A percentile compares a stretch with the other conserved stretches of the same genome.
phyloP scores from a whole-genome alignment of 371 early-diverging fungal genomes.

The Rhizomucor miehei region DNA sequence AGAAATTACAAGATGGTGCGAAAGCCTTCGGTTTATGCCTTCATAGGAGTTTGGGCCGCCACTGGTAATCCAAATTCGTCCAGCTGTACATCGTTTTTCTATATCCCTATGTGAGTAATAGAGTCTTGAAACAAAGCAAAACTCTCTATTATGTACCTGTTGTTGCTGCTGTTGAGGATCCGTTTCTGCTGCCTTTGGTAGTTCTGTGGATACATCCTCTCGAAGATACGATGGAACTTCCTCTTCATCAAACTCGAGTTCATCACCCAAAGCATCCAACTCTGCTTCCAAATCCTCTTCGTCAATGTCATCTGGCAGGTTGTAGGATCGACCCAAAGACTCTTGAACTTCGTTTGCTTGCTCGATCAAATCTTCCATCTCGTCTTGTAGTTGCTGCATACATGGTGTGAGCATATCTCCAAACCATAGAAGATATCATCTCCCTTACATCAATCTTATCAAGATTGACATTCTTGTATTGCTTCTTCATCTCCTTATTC shows the following conservation, averaged over 20 bases:
- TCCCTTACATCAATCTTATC: slow-evolving; percentile 88
- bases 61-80: slow-evolving; percentile 61
- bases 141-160: slow-evolving; percentile 39
- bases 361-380: slow-evolving; percentile 95
- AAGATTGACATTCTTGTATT: slow-evolving; percentile 90
- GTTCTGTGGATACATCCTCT: slow-evolving; percentile 40
- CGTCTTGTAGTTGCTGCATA: slow-evolving; percentile 87
- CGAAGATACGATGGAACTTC: slow-evolving; percentile 69
- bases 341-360: slow-evolving; percentile 96
- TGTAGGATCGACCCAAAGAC: slow-evolving; percentile 85
- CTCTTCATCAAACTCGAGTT: slow-evolving; percentile 79
- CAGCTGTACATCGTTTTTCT: slow-evolving; percentile 36
- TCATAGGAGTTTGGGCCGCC: slow-evolving; percentile 46
- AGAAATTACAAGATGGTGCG: background rate
- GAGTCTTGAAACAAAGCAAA: too few relatives aligned
- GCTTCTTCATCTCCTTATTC: slow-evolving; percentile 90
- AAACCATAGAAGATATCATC: too few relatives aligned
- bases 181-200: slow-evolving; percentile 51
- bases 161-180: slow-evolving; percentile 28
- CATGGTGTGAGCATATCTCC: background rate
- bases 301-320: slow-evolving; percentile 91
- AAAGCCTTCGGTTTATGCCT: slow-evolving; percentile 23
- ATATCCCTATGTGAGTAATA: too few relatives aligned
- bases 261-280: slow-evolving; percentile 93
- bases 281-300: slow-evolving; percentile 98